Evolutionary conservation across 306 rosid genomes (phyloP).

Genomic region (Delonix regia): DNA sequence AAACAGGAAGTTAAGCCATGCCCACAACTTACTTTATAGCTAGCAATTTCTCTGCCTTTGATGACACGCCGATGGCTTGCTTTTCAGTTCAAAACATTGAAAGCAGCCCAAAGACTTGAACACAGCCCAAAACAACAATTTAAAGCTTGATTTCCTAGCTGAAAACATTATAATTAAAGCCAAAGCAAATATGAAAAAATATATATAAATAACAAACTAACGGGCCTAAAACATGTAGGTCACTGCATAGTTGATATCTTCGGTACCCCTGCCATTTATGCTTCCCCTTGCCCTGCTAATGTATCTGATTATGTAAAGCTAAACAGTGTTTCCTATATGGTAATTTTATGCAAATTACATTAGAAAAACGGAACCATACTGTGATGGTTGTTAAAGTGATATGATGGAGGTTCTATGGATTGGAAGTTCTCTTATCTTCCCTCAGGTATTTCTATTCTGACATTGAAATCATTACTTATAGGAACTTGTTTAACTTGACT

Average conservation of each 20-base stretch:
- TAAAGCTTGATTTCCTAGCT: too few species aligned
- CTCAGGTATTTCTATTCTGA: constrained; percentile 6
- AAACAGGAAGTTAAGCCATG: too few species aligned
- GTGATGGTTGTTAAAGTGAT: constrained; percentile 1
- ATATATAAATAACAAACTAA: too few species aligned
- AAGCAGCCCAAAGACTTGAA: too few species aligned
- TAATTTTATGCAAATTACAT: neutral
- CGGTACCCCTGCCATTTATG: constrained; percentile 1
- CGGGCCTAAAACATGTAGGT: constrained; percentile 5
- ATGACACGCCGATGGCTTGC: too few species aligned
- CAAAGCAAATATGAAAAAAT: too few species aligned
- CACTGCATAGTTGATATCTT: constrained; percentile 27
- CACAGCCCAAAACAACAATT: too few species aligned
- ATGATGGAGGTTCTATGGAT: constrained; percentile 29
- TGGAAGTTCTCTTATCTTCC: constrained; percentile 16
- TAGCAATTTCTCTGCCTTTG: too few species aligned
- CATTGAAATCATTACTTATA: constrained; percentile 11
- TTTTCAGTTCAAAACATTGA: too few species aligned
- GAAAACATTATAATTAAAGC: too few species aligned
- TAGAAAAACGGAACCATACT: neutral
- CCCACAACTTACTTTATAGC: too few species aligned
- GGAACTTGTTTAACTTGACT: constrained; percentile 12
- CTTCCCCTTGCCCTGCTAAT: neutral
- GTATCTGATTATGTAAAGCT: constrained; percentile 3
- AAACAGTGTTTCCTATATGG: neutral